Base-by-base conservation (phyloP, 805 yeast species). In the Blastobotrys robertii region DNA sequence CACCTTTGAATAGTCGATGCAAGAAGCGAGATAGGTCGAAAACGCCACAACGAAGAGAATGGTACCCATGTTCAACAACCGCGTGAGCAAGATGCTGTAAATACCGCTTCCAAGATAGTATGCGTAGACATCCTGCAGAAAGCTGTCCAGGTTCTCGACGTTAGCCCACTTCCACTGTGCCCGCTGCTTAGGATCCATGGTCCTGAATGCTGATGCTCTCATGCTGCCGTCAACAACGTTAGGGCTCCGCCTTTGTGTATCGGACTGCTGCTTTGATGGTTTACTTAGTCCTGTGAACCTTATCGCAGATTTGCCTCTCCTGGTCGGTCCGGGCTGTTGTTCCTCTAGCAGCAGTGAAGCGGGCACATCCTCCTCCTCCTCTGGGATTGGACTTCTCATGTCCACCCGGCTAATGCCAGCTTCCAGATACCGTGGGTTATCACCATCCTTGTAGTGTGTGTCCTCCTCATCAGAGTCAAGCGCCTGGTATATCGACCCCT, bases 161-260 rank as follows among this genome's bases (percentile, higher is more conserved):
- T 92, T 92, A 1, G 97, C 95, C 97, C 98, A 92, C 47, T 85
- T 73, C 86, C 97, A 92, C 12, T 84, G 66, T 0, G 97, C 95
- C 39, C 86, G 67, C 56, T 88, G 96, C 32, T 35, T 43, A 2
- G 53, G 55, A 45, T 45, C 49, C 16, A 50, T 32, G 14, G 31
- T 8, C 13, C 22, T 34, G 33, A 44, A n/a, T 8, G 45, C 12
- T 3, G 41, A 37, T 12, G 12, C 16, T 5, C 29, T 19, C 11
- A 37, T 28, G n/a, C 33, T 12, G 13, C 33, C 8, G 4, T 30
- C 33, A 11, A 30, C 13, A 12, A 11, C 33, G 13, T 11, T 30
- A 8, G 29, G n/a, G 12, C 14, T 8, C 14, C 14, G 30, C 12
- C 10, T 12, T 12, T 9, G 38, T 35, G 13, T 30, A 30, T 30